phyloP scores from a whole-genome alignment of 2,329 filamentous ascomycete species.

The Xylaria sp. region DNA sequence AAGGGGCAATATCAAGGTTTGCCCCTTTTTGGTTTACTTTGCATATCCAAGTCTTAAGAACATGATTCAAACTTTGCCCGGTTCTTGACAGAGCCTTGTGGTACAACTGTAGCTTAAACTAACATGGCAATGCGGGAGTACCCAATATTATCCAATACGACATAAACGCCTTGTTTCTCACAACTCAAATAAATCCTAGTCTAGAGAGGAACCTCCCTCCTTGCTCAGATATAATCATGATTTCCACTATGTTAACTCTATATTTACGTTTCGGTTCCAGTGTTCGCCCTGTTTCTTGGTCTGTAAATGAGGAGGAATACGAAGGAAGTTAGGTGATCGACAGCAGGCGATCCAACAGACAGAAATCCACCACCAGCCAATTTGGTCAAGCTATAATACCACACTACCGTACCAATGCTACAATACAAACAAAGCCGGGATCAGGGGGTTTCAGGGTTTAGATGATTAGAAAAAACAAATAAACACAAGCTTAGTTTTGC shows the following conservation, averaged over 20 bases:
- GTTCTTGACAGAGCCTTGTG: constrained; percentile 2
- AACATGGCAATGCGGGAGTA: neutral
- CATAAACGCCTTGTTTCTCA: constrained; percentile 12
- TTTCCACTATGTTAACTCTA: neutral
- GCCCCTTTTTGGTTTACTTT: neutral
- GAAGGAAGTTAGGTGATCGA: constrained; percentile 14
- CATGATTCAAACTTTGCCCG: neutral
- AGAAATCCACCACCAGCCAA: neutral
- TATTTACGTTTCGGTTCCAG: neutral
- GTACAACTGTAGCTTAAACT: constrained; percentile 1
- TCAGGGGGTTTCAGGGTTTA: constrained; percentile 11
- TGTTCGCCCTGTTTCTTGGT: constrained; percentile 24
- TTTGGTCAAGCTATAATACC: neutral
- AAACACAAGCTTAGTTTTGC: neutral
- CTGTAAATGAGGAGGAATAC: neutral
- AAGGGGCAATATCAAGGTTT: neutral
- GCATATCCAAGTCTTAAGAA: neutral
- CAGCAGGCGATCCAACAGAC: constrained; percentile 1
- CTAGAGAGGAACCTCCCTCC: neutral
- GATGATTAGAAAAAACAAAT: neutral
- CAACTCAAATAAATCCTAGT: neutral
- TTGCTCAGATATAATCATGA: neutral
- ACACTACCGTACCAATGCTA: too few species aligned
- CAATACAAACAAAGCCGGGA: neutral
- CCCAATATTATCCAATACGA: neutral